phyloP scores from a whole-genome alignment of 768 basidiomycete genomes.

The Tremella mesenterica region DNA sequence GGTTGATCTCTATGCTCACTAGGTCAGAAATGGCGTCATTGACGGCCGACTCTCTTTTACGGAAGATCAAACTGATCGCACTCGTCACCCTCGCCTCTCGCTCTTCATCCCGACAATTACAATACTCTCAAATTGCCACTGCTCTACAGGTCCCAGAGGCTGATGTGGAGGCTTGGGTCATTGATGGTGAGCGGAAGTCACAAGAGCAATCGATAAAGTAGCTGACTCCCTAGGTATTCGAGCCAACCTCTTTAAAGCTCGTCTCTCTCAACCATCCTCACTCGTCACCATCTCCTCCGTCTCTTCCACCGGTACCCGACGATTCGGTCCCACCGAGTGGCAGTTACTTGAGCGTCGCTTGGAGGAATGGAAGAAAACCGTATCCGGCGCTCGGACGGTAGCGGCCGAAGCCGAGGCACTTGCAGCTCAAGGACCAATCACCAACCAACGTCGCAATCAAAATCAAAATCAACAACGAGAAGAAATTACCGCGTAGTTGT shows the following conservation, averaged over 20 bases:
- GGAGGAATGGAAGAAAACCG: slow-evolving; percentile 38
- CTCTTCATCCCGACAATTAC: slow-evolving; percentile 19
- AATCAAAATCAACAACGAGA: not conserved
- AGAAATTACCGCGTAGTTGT: not conserved
- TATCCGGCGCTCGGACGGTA: slow-evolving; percentile 32
- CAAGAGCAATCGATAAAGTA: not conserved
- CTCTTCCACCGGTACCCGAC: slow-evolving; percentile 13
- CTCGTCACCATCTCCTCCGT: slow-evolving; percentile 34
- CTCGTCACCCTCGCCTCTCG: slow-evolving; percentile 29
- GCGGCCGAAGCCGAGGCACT: slow-evolving; percentile 36
- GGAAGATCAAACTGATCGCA: slow-evolving; percentile 39
- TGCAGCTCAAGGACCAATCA: slow-evolving; percentile 20
- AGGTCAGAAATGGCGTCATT: not conserved
- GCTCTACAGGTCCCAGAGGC: slow-evolving; percentile 28
- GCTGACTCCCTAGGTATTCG: slow-evolving; percentile 29
- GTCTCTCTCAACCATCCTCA: slow-evolving; percentile 40
- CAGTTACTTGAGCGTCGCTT: slow-evolving; percentile 34
- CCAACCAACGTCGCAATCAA: slow-evolving; percentile 1
- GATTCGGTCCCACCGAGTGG: slow-evolving; percentile 39
- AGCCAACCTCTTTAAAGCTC: slow-evolving; percentile 32
- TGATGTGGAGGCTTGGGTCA: slow-evolving; percentile 43
- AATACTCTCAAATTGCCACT: slow-evolving; percentile 28
- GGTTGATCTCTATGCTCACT: not conserved
- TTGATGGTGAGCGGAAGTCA: slow-evolving; percentile 40
- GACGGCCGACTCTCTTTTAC: slow-evolving; percentile 27